A percentile compares a stretch with the other conserved stretches of the same genome.
Evolutionary conservation across 495 filamentous ascomycete genomes (phyloP).

Genomic region (Penicillium tannophilum): DNA sequence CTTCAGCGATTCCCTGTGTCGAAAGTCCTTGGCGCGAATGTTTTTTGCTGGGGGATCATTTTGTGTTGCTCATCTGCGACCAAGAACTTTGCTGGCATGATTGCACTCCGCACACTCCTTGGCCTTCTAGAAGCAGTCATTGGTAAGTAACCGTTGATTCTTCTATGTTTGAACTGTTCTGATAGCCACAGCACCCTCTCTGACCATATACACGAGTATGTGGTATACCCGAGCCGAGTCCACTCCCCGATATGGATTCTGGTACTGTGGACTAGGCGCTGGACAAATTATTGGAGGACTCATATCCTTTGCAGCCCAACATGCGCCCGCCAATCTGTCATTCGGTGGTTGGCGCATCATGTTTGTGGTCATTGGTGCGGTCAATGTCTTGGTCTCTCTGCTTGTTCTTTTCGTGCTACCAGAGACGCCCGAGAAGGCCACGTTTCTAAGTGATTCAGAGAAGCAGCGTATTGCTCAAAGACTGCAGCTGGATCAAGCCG

Average conservation of each 20-base stretch:
- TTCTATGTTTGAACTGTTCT: background rate
- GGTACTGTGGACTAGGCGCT: slow-evolving; percentile 64
- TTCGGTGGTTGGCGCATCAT: slow-evolving; percentile 64
- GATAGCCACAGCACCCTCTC: slow-evolving; percentile 37
- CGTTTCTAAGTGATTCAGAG: slow-evolving; percentile 57
- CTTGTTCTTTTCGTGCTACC: slow-evolving; percentile 58
- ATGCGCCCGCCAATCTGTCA: slow-evolving; percentile 19
- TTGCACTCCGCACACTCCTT: slow-evolving; percentile 55
- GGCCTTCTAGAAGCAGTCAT: slow-evolving; percentile 69
- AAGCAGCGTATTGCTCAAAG: slow-evolving; percentile 45
- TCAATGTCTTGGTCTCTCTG: slow-evolving; percentile 56
- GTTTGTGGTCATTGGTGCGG: slow-evolving; percentile 62
- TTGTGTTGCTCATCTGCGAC: slow-evolving; percentile 26
- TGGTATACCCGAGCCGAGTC: slow-evolving; percentile 68
- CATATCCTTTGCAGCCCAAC: slow-evolving; percentile 57
- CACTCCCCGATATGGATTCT: slow-evolving; percentile 59
- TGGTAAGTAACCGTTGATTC: slow-evolving; percentile 30
- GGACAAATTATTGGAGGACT: slow-evolving; percentile 64
- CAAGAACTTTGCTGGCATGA: slow-evolving; percentile 19
- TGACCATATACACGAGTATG: slow-evolving; percentile 49
- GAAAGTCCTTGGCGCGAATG: slow-evolving; percentile 55
- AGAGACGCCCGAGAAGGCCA: slow-evolving; percentile 58
- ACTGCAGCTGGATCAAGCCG: slow-evolving; percentile 58
- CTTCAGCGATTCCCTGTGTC: slow-evolving; percentile 52
- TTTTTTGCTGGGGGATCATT: slow-evolving; percentile 49